Evolutionary conservation across 495 filamentous ascomycete species (phyloP).

Genomic region (Penicillium steckii): DNA sequence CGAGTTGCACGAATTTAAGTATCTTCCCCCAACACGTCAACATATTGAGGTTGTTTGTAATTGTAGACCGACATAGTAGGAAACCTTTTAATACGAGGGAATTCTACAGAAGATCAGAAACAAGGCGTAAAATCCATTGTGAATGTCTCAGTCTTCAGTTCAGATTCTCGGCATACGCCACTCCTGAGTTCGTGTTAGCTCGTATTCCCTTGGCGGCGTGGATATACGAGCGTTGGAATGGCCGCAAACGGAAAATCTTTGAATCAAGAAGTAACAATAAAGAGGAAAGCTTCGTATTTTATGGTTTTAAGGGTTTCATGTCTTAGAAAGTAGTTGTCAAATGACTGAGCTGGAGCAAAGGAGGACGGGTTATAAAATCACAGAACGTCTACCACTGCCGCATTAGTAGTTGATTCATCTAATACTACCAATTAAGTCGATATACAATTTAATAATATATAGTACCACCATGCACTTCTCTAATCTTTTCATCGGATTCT

Average conservation of each 20-base stretch:
- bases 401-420: no score
- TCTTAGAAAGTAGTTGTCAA: neutral
- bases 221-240: neutral
- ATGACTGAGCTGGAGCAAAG: no score
- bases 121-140: neutral
- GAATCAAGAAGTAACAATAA: neutral
- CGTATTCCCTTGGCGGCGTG: neutral
- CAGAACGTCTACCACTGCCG: no score
- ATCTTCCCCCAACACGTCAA: no score
- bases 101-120: no score
- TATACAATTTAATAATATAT: neutral
- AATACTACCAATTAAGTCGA: no score
- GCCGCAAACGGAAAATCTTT: neutral
- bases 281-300: neutral
- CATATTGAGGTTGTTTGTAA: no score
- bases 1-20: no score
- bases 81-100: no score
- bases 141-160: neutral
- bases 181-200: neutral
- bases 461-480: neutral
- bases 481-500: neutral
- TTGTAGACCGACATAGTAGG: no score
- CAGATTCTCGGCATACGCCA: neutral
- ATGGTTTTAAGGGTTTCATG: neutral
- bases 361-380: no score